Evolutionary conservation across 768 basidiomycete genomes (phyloP).

Genomic region (Termitomyces sp.): DNA sequence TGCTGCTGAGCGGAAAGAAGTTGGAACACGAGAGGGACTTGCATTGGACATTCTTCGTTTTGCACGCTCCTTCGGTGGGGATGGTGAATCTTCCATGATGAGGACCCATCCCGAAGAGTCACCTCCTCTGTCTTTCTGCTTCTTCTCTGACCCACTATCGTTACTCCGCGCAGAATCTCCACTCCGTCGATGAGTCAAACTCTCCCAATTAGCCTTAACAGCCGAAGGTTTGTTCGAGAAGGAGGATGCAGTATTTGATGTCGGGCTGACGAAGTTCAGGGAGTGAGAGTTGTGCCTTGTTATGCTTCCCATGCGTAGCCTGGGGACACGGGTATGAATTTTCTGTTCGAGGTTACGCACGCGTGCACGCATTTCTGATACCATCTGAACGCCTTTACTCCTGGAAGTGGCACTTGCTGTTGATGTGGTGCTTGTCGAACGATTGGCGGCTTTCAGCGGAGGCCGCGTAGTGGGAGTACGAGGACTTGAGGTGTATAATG

Average conservation of each 20-base stretch:
- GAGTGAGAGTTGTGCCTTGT: conserved; percentile 42
- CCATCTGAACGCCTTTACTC: conserved; percentile 88
- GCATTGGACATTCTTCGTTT: conserved; percentile 43
- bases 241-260: conserved; percentile 25
- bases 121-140: conserved; percentile 39
- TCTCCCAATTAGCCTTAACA: conserved; percentile 39
- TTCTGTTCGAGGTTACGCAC: conserved; percentile 81
- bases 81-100: conserved; percentile 84
- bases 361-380: conserved; percentile 84
- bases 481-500: conserved; percentile 41
- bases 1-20: conserved; percentile 41
- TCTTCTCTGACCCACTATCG: conserved; percentile 39
- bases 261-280: conserved; percentile 24
- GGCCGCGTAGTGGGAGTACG: conserved; percentile 39
- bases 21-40: conserved; percentile 53
- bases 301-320: conserved; percentile 76
- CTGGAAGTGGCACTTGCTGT: conserved; percentile 48
- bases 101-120: conserved; percentile 83
- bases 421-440: conserved; percentile 34
- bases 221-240: conserved; percentile 33
- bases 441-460: conserved; percentile 28
- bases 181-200: conserved; percentile 33
- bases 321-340: conserved; percentile 82
- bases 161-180: conserved; percentile 39
- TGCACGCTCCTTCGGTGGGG: conserved; percentile 56